Base-by-base conservation (phyloP, 129 eudicot species). In the Logfia minima region DNA sequence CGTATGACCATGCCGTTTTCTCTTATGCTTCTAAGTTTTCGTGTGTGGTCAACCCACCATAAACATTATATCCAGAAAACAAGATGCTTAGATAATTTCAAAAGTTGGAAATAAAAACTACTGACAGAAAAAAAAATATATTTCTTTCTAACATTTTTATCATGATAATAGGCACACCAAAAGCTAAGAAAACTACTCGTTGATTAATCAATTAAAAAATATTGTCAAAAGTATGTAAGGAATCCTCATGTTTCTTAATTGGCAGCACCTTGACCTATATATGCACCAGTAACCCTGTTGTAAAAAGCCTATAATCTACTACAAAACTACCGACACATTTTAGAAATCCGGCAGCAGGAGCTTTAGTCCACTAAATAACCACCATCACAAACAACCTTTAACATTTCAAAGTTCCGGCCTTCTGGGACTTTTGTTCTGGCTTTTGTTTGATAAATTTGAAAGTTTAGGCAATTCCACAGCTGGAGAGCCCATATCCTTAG, bases 401-500 rank as follows among this genome's bases (percentile, higher is more conserved):
- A 26, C 29, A 1, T 26, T 26, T 86, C 82, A 86, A 70, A 80
- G 34, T 66, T 78, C 82, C 21, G 74, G 32, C 11, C 74, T 82
- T 56, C 71, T 71, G 3, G 93, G 78, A 70, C 64, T 70, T 63
- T 66, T 37, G 48, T 60, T 68, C 58, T 29, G 7, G 85, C 66
- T 64, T n/a, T 72, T 21, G 19, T 53, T 67, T 55, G 66, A 35
- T 64, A 84, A 68, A 4, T 41, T 51, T 58, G 82, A 55, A 60
- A 76, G 80, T 32, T 72, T 75, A 2, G 97, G 87, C 56, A 78
- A 29, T 19, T 75, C 74, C 21, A 72, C 16, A 18, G 78, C 71
- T 55, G 93, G 88, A 62, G 68, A 71, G 74, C 91, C 97, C 93
- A 89, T 83, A 81, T 93, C 96, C 68, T 82, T 87, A 0, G 95